Percentiles rank a stretch among this genome's conserved stretches.
phyloP scores from a whole-genome alignment of 352 stramenopile species.

The Phytophthora multivora region DNA sequence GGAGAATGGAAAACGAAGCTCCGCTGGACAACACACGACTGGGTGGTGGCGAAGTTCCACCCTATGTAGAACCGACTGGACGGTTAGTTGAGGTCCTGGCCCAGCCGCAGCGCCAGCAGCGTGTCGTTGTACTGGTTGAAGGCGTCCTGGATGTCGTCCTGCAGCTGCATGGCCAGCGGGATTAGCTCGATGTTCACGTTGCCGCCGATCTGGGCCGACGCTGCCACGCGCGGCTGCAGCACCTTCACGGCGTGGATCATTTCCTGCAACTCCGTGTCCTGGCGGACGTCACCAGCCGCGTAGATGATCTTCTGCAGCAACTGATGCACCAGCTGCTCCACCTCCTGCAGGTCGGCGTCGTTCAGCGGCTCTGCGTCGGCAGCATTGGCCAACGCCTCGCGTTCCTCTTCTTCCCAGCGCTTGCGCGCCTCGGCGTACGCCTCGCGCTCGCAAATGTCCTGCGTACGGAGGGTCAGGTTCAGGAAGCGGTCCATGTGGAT shows the following conservation, averaged over 20 bases:
- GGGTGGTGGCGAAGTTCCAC: background rate
- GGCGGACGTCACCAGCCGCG: conserved; percentile 81
- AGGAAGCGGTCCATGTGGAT: conserved; percentile 91
- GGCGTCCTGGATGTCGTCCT: conserved; percentile 90
- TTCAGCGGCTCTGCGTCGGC: conserved; percentile 86
- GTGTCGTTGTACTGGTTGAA: conserved; percentile 94
- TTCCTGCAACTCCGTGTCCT: conserved; percentile 89
- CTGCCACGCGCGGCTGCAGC: conserved; percentile 79
- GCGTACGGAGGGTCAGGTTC: conserved; percentile 86
- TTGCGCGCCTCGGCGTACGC: conserved; percentile 87
- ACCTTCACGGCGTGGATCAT: conserved; percentile 92
- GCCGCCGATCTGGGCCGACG: conserved; percentile 84
- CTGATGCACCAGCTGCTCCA: conserved; percentile 89
- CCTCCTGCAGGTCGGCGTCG: conserved; percentile 87
- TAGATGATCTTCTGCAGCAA: conserved; percentile 91
- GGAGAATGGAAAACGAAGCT: conserved; percentile 30
- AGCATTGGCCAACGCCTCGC: conserved; percentile 83
- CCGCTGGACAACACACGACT: conserved; percentile 24
- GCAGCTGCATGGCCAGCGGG: conserved; percentile 87
- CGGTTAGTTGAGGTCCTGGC: conserved; percentile 82
- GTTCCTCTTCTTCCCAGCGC: conserved; percentile 89
- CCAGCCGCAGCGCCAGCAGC: conserved; percentile 80
- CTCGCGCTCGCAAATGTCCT: conserved; percentile 88
- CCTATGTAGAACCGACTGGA: conserved; percentile 17
- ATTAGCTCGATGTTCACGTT: conserved; percentile 91